Evolutionary conservation across 768 basidiomycete genomes (phyloP).

Genomic region (Suillus bovinus): DNA sequence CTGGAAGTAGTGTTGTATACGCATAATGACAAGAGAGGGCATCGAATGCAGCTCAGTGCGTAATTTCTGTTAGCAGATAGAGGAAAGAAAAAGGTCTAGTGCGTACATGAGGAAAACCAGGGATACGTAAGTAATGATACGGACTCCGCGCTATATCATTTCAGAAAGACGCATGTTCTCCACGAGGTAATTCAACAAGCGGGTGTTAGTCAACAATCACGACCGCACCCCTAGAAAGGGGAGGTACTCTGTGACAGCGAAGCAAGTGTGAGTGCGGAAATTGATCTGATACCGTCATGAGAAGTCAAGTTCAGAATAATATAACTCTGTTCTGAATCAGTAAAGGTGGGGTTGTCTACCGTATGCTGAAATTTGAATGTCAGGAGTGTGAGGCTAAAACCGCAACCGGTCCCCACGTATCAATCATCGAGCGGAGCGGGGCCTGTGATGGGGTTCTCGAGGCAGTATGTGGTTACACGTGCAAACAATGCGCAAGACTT

Average conservation of each 20-base stretch:
- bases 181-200: slow-evolving; percentile 3
- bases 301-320: neutral
- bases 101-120: slow-evolving; percentile 3
- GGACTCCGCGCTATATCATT: slow-evolving; percentile 3
- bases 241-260: slow-evolving; percentile 1
- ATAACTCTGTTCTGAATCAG: neutral
- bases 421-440: neutral
- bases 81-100: neutral
- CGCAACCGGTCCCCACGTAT: neutral
- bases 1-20: slow-evolving; percentile 1
- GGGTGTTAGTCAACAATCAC: slow-evolving; percentile 3
- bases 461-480: neutral
- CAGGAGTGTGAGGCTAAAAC: neutral
- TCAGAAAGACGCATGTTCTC: slow-evolving; percentile 1
- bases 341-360: too few species aligned
- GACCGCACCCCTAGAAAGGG: neutral
- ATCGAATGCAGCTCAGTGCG: neutral
- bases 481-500: slow-evolving; percentile 5
- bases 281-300: slow-evolving; percentile 1
- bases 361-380: neutral
- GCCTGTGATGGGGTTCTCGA: neutral
- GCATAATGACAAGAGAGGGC: neutral
- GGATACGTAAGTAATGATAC: slow-evolving; percentile 2
- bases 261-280: slow-evolving; percentile 5
- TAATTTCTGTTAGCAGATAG: neutral